Conservation (phyloP, 2,329 filamentous ascomycete species). For the Fusarium oxysporum region DNA sequence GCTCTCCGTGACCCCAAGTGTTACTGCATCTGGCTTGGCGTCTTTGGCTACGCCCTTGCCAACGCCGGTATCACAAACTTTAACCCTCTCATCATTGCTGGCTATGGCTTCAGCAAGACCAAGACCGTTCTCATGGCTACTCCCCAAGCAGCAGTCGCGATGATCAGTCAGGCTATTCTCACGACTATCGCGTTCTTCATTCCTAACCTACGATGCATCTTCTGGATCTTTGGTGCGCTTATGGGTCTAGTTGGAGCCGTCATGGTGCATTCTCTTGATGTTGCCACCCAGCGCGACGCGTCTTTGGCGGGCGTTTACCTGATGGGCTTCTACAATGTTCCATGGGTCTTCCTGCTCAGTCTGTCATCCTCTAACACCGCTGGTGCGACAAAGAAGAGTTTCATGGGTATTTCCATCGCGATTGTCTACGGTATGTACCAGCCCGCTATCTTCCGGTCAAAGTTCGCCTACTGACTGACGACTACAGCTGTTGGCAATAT, state of each 20-base stretch:
- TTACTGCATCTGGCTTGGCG: conserved; percentile 43
- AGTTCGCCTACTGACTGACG: background rate
- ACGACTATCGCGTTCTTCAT: conserved; percentile 45
- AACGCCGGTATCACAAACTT: conserved; percentile 77
- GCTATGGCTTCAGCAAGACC: conserved; percentile 51
- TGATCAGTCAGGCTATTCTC: conserved; percentile 41
- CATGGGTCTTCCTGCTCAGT: conserved; percentile 47
- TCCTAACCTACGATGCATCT: conserved; percentile 46
- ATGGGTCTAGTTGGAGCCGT: conserved; percentile 43
- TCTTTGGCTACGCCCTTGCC: conserved; percentile 72
- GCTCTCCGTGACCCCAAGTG: conserved; percentile 37
- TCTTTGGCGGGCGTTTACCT: conserved; percentile 49
- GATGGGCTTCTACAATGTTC: conserved; percentile 51
- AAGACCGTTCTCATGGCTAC: conserved; percentile 49
- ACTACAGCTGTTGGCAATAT: conserved; percentile 47
- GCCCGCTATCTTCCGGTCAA: too few relatives aligned
- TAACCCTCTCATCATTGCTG: conserved; percentile 70
- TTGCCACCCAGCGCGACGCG: conserved; percentile 29
- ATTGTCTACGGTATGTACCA: conserved; percentile 41
- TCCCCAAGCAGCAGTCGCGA: conserved; percentile 49
- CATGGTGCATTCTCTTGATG: conserved; percentile 44
- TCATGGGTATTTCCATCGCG: conserved; percentile 46
- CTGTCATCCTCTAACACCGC: conserved; percentile 47
- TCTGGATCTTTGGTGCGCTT: conserved; percentile 44
- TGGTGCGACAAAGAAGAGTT: conserved; percentile 49